phyloP scores from a whole-genome alignment of 306 rosid species.

The Pterocarpus macrocarpus region DNA sequence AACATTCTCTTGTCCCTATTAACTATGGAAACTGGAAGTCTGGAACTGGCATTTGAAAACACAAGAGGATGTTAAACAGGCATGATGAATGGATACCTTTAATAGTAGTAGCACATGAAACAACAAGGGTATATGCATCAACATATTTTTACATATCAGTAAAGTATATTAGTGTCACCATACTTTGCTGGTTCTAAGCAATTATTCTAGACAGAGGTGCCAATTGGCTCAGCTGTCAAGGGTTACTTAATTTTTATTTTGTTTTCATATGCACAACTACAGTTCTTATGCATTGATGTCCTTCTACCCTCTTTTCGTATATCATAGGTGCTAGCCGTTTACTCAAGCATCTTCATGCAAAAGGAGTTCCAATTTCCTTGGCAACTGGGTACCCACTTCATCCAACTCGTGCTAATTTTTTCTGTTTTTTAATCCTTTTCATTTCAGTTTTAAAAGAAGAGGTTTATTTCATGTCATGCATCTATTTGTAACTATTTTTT shows the following conservation, averaged over 20 bases:
- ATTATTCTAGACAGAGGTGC: background rate
- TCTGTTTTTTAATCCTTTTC: conserved; percentile 9
- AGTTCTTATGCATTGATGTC: conserved; percentile 13
- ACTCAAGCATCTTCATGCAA: conserved; percentile 79
- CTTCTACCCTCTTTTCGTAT: conserved; percentile 26
- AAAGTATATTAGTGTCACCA: background rate
- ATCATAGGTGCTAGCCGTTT: conserved; percentile 78
- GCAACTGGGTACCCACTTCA: conserved; percentile 77
- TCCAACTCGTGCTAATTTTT: conserved; percentile 6
- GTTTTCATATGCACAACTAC: conserved; percentile 3
- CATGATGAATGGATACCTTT: conserved; percentile 10
- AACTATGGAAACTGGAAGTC: background rate
- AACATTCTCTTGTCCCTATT: background rate
- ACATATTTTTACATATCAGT: background rate
- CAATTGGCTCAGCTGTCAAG: background rate
- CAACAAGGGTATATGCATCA: background rate
- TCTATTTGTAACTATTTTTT: conserved; percentile 28
- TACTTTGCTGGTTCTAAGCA: background rate
- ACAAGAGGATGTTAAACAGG: background rate
- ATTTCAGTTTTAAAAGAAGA: conserved; percentile 2
- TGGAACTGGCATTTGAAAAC: background rate
- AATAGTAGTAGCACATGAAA: background rate
- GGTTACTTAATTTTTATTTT: background rate
- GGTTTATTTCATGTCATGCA: conserved; percentile 27
- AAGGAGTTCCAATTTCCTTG: conserved; percentile 77